These are phyloP conservation scores for Sisymbrium altissimum DNA, from an alignment of 345 rosid genomes.

Conservation along the genomic window DNA sequence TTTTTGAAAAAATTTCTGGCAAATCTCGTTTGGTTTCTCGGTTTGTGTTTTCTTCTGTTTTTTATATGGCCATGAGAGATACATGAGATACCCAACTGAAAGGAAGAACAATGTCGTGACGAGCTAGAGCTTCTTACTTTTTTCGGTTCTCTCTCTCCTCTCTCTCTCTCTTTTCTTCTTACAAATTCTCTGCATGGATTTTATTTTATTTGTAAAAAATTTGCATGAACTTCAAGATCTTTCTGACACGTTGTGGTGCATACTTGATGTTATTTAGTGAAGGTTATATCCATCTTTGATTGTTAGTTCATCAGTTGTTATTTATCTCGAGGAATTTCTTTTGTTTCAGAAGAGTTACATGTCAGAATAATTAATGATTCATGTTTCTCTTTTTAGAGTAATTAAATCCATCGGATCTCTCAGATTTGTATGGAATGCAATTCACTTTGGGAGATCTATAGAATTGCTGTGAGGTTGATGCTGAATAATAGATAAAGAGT, in stretches of 20 bases:
- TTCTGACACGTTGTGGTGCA: conserved; percentile 17
- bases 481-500: neutral
- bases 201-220: neutral
- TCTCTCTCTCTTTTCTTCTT: neutral
- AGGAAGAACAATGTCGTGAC: conserved; percentile 7
- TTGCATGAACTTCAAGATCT: conserved; percentile 21
- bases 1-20: neutral
- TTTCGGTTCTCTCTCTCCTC: neutral
- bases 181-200: conserved; percentile 21
- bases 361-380: neutral
- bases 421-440: conserved; percentile 15
- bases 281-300: conserved; percentile 5
- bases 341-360: neutral
- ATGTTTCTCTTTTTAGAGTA: neutral
- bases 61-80: neutral
- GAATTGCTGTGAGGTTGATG: neutral
- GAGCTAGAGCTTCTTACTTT: conserved; percentile 22
- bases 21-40: neutral
- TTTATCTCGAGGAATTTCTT: neutral
- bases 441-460: conserved; percentile 14
- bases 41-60: conserved; percentile 8
- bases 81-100: neutral
- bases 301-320: neutral
- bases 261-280: neutral
- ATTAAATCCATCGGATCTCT: conserved; percentile 10